These are phyloP conservation scores for Limonium bicolor DNA, from an alignment of 148 eudicot species.

Conservation along the genomic window DNA sequence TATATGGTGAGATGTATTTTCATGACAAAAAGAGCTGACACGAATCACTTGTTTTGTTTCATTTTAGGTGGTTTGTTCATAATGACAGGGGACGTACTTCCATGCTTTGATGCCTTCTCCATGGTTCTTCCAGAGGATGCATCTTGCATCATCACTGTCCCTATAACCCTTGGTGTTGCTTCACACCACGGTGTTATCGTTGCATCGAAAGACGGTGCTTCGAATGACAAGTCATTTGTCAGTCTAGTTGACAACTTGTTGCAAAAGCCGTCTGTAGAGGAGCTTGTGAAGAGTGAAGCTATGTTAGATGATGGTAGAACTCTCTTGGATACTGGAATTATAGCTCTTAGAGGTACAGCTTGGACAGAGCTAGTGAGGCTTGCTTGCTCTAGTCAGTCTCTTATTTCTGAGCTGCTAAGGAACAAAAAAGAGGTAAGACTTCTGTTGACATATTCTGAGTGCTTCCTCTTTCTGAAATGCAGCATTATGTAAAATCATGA, in stretches of 20 bases:
- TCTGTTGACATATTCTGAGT: neutral
- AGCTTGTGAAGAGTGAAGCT: conserved; percentile 62
- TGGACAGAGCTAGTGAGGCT: conserved; percentile 79
- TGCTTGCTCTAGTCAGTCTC: conserved; percentile 51
- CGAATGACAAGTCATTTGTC: conserved; percentile 21
- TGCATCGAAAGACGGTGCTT: conserved; percentile 40
- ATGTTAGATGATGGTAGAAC: conserved; percentile 91
- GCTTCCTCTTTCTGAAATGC: neutral
- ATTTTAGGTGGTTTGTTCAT: conserved; percentile 81
- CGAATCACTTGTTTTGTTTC: neutral
- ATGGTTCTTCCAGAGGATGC: conserved; percentile 80
- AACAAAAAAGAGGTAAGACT: conserved; percentile 79
- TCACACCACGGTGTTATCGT: conserved; percentile 92
- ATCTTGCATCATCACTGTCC: conserved; percentile 89
- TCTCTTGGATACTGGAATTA: conserved; percentile 93
- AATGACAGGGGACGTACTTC: conserved; percentile 99
- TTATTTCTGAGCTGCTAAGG: conserved; percentile 59
- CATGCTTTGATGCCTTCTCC: conserved; percentile 86
- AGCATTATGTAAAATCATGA: neutral
- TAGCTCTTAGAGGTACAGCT: conserved; percentile 89
- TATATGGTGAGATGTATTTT: neutral
- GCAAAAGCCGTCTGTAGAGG: conserved; percentile 79
- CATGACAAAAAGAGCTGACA: neutral
- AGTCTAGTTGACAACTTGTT: conserved; percentile 69
- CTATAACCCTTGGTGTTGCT: conserved; percentile 92